A percentile compares a stretch with the other conserved stretches of the same genome.
Evolutionary conservation across 2,329 filamentous ascomycete genomes (phyloP).

Genomic region (Nectriaceae sp.): DNA sequence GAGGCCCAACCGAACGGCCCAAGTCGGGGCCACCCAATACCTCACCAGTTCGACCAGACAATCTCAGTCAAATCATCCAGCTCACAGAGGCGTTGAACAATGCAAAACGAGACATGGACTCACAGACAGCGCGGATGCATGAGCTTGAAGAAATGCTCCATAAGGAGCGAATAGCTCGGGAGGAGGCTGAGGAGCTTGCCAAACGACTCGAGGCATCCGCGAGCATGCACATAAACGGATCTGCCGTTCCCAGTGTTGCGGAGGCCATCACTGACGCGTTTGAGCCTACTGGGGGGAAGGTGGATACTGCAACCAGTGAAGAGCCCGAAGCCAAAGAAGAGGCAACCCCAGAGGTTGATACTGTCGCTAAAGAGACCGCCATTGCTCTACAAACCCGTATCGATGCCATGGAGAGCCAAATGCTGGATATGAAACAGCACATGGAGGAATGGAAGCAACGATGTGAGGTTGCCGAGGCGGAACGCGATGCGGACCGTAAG

Average conservation of each 20-base stretch:
- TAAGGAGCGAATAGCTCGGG: conserved; percentile 78
- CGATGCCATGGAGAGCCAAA: conserved; percentile 75
- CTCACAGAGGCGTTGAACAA: conserved; percentile 82
- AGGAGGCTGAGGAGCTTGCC: conserved; percentile 81
- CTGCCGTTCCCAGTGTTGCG: conserved; percentile 21
- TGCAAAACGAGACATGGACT: conserved; percentile 84
- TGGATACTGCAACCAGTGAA: conserved; percentile 18
- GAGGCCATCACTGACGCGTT: conserved; percentile 11
- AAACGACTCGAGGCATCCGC: conserved; percentile 65
- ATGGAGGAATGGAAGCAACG: conserved; percentile 76
- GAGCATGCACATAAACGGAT: conserved; percentile 33
- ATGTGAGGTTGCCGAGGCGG: conserved; percentile 78
- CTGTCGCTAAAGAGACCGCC: conserved; percentile 29
- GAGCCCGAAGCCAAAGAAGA: conserved; percentile 35
- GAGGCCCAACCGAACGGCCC: conserved; percentile 74
- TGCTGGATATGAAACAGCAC: conserved; percentile 78
- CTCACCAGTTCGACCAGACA: conserved; percentile 63
- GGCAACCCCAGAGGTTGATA: conserved; percentile 41
- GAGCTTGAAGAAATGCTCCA: conserved; percentile 74
- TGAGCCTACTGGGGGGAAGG: conserved; percentile 3
- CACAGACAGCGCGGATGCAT: conserved; percentile 76
- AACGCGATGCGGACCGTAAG: conserved; percentile 71
- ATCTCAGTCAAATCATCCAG: conserved; percentile 73
- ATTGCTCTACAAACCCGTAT: conserved; percentile 63
- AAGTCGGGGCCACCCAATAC: conserved; percentile 55